These are phyloP conservation scores for Fusarium longipes DNA, from an alignment of 2,329 filamentous ascomycete species.

Conservation along the genomic window DNA sequence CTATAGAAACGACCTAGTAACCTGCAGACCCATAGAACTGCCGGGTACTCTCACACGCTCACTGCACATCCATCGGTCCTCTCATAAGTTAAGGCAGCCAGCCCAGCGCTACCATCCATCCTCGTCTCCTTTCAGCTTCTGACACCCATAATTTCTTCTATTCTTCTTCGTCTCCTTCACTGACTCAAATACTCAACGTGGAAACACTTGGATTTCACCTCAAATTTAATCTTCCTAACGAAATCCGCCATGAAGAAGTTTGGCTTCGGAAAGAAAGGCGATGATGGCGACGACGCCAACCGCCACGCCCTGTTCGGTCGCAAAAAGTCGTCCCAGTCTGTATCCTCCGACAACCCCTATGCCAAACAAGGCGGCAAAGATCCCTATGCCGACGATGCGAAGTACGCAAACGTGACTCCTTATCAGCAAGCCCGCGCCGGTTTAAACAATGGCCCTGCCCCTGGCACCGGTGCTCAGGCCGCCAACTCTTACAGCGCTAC, in stretches of 20 bases:
- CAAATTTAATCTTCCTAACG: background rate
- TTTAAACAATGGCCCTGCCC: constrained; percentile 51
- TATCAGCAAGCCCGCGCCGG: constrained; percentile 58
- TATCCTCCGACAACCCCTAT: constrained; percentile 66
- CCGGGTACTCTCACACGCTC: background rate
- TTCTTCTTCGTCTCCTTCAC: background rate
- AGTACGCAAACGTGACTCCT: constrained; percentile 58
- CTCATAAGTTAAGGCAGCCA: constrained; percentile 37
- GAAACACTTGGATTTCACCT: background rate
- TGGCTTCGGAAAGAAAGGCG: constrained; percentile 66
- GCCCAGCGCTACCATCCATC: constrained; percentile 23
- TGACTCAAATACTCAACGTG: background rate
- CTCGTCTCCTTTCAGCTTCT: constrained; percentile 33
- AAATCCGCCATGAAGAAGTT: constrained; percentile 67
- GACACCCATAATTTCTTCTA: constrained; percentile 4
- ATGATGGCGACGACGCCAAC: constrained; percentile 61
- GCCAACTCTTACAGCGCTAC: constrained; percentile 40
- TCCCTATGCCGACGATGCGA: constrained; percentile 64
- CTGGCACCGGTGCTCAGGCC: constrained; percentile 47
- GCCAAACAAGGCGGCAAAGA: constrained; percentile 63
- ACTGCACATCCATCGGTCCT: constrained; percentile 2
- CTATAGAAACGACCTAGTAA: too few species aligned
- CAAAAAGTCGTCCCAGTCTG: constrained; percentile 63
- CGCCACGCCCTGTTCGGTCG: constrained; percentile 65
- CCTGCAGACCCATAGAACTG: background rate